These are phyloP conservation scores for Teunomyces atbi DNA, from an alignment of 805 yeast species.

Conservation along the genomic window DNA sequence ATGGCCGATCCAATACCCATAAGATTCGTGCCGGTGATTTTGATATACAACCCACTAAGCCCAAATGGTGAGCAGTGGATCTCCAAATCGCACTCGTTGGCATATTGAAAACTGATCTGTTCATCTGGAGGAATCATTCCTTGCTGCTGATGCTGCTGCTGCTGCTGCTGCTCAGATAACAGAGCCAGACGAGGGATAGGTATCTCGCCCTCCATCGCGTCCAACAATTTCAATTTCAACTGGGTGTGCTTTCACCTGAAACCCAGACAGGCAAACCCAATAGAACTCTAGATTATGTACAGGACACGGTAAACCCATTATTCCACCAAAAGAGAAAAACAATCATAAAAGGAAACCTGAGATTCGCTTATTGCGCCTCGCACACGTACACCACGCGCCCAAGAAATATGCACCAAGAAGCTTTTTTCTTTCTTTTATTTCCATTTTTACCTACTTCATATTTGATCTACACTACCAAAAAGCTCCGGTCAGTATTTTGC, in stretches of 20 bases:
- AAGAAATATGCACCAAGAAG: neutral
- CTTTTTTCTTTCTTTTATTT: neutral
- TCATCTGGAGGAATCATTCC: conserved; percentile 1
- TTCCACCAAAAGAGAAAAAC: too few relatives aligned
- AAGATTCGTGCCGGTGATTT: conserved; percentile 46
- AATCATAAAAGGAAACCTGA: neutral
- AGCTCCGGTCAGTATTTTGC: neutral
- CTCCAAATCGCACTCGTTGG: conserved; percentile 52
- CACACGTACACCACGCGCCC: neutral
- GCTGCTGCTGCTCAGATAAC: neutral
- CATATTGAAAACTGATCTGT: conserved; percentile 36
- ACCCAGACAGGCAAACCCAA: neutral
- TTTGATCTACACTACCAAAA: neutral
- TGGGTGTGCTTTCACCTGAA: neutral
- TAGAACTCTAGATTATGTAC: neutral
- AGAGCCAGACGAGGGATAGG: neutral
- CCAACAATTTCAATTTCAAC: neutral
- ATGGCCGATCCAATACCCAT: conserved; percentile 57
- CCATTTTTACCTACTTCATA: too few relatives aligned
- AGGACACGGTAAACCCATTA: too few relatives aligned
- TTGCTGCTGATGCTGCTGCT: neutral
- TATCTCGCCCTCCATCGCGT: neutral
- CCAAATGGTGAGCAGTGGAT: conserved; percentile 60
- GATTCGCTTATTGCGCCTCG: neutral
- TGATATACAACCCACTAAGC: conserved; percentile 49